Conservation (phyloP, 2,329 filamentous ascomycete species). For the Diplodia scrobiculata region DNA sequence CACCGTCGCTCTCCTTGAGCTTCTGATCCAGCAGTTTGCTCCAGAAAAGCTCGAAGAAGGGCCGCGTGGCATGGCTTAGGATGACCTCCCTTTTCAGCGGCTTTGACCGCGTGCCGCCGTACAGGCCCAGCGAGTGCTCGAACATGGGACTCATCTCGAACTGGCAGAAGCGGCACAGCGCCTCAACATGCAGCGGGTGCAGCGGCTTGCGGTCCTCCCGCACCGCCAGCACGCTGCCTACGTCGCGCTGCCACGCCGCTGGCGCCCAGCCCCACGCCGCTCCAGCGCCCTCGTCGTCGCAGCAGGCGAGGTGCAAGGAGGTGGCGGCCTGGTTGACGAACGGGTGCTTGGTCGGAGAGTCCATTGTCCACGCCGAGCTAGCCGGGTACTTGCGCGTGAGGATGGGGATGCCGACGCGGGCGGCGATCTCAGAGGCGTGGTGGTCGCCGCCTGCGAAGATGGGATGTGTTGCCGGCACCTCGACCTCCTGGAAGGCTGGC, state of each 20-base stretch:
- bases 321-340: background rate
- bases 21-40: background rate
- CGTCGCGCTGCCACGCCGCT: background rate
- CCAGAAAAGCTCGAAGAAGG: conserved; percentile 1
- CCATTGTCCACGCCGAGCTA: background rate
- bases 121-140: background rate
- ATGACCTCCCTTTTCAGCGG: background rate
- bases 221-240: conserved; percentile 6
- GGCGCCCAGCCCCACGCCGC: background rate
- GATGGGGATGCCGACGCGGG: background rate
- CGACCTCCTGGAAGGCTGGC: background rate
- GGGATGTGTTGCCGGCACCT: background rate
- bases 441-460: conserved; percentile 4
- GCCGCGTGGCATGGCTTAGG: background rate
- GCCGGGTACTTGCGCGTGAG: conserved; percentile 1
- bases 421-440: background rate
- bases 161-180: conserved; percentile 12
- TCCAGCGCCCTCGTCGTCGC: background rate
- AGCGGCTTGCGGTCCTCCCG: conserved; percentile 11
- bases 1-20: background rate
- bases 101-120: background rate
- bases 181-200: conserved; percentile 3
- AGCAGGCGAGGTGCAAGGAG: conserved; percentile 9
- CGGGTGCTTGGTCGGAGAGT: too few relatives aligned
- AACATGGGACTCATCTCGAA: background rate